Evolutionary conservation across 1,284 basidiomycete species (phyloP), one percentile per base, ranked within the genome.

Genomic region (Somion occarium): DNA sequence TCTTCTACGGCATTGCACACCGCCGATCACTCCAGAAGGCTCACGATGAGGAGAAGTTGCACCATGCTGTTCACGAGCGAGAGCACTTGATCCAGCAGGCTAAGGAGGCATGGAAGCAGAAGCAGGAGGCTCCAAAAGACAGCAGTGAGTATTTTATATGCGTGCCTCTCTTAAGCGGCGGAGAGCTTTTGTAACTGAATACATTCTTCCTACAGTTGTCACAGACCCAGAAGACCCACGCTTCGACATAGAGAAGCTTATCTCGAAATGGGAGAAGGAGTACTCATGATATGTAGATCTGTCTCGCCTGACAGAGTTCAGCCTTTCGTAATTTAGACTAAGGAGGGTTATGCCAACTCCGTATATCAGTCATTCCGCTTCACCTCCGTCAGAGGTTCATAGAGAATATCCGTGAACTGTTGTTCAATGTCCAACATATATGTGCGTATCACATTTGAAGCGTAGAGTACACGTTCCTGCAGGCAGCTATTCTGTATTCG

Each of bases 231-330:
- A 98, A 64, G 87, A 96, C 72, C 92, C 95, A 56, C 85, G 83
- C 59, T 99, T 99, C 73, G 95, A 99, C 78, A 78, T 98, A 66
- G 96, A 98, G 78, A 93, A 93, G 73, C 75, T 98, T 59, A 68
- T 98, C 67, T 75, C 74, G 46, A 82, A 82, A 66, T 87, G 82
- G 79, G 88, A 90, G 69, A 79, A 76, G 62, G 79, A 83, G 45
- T 70, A 73, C 62, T 70, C 71, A 71, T 76, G 69, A 67, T 55
- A 30, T 41, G 49, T 34, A 34, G 7, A 34, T 34, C 15, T 34
- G 7, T 15, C 30, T 34, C 30, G 30, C 15, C 30, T 15, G 15
- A 34, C 15, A 15, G 30, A 34, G 7, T 7, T 34, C 7, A 15
- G 30, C 30, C 15, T 34, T 15, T 34, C 30, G 15, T 34, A 34